Conservation (phyloP, 139 green algal species). For the Chlorella sp. region DNA sequence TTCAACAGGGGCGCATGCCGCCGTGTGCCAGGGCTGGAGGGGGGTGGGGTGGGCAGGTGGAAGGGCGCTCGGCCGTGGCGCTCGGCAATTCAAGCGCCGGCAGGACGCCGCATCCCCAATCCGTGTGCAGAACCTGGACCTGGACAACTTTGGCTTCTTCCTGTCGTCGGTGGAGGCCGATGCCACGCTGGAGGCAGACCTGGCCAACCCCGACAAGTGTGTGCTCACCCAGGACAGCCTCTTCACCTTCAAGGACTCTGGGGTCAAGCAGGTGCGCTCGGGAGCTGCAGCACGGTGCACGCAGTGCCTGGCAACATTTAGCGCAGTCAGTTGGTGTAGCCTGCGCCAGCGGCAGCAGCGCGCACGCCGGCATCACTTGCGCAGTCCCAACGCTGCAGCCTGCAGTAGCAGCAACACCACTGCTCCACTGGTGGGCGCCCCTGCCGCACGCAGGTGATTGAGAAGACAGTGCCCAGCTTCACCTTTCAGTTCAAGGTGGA, state of each 20-base stretch:
- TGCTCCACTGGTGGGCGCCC: not conserved
- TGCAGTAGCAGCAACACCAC: not conserved
- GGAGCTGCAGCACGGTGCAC: not conserved
- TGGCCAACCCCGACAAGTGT: constrained; percentile 21
- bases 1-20: not conserved
- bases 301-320: not conserved
- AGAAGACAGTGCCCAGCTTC: constrained; percentile 7
- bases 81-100: not conserved
- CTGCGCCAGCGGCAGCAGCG: not conserved
- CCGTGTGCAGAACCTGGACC: constrained; percentile 2
- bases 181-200: constrained; percentile 22
- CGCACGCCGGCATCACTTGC: not conserved
- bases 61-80: not conserved
- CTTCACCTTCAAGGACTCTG: constrained; percentile 38
- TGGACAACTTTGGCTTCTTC: constrained; percentile 49
- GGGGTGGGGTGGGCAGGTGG: not conserved
- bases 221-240: constrained; percentile 29
- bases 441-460: constrained; percentile 11
- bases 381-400: not conserved
- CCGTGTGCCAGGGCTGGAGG: not conserved
- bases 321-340: not conserved
- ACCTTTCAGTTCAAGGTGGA: constrained; percentile 31
- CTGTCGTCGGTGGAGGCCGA: constrained; percentile 34
- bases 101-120: not conserved
- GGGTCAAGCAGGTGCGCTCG: constrained; percentile 19